These are phyloP conservation scores for Lactifluus subvellereus DNA, from an alignment of 768 basidiomycete species.

Conservation along the genomic window DNA sequence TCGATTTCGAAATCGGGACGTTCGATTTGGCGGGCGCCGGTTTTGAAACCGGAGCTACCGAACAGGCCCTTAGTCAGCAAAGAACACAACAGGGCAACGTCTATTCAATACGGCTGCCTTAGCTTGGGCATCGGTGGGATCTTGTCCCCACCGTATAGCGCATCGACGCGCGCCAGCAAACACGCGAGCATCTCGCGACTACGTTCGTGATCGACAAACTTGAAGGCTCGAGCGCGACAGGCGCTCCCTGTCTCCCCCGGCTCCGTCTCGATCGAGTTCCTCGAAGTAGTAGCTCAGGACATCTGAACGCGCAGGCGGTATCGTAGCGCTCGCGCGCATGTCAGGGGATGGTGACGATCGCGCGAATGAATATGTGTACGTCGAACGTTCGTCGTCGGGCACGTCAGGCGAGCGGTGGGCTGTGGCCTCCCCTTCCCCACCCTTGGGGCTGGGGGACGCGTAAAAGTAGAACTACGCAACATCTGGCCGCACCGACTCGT, in stretches of 20 bases:
- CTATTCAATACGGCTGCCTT: constrained; percentile 1
- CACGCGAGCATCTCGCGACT: constrained; percentile 9
- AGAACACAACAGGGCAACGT: not conserved
- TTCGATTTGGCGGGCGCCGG: too few species aligned
- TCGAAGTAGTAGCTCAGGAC: constrained; percentile 9
- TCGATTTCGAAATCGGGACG: too few species aligned
- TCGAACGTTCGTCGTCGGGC: constrained; percentile 18
- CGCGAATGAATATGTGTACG: constrained; percentile 7
- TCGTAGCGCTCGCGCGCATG: not conserved
- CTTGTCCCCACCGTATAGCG: constrained; percentile 8
- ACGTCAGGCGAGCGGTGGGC: not conserved
- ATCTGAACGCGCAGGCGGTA: not conserved
- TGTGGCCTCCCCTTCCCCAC: too few species aligned
- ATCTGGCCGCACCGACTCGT: constrained; percentile 18
- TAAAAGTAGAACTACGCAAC: constrained; percentile 20
- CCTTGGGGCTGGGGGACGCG: not conserved
- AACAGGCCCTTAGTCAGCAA: not conserved
- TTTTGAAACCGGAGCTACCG: too few species aligned
- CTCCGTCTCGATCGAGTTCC: not conserved
- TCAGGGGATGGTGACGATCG: not conserved
- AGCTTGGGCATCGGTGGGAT: constrained; percentile 19
- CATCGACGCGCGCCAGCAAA: constrained; percentile 12
- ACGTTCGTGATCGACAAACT: constrained; percentile 13
- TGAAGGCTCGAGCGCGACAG: constrained; percentile 2
- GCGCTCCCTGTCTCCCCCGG: not conserved